A percentile compares a stretch with the other conserved stretches of the same genome.
Evolutionary conservation across 148 eudicot species (phyloP).

Genomic region (Heliosperma pusillum): DNA sequence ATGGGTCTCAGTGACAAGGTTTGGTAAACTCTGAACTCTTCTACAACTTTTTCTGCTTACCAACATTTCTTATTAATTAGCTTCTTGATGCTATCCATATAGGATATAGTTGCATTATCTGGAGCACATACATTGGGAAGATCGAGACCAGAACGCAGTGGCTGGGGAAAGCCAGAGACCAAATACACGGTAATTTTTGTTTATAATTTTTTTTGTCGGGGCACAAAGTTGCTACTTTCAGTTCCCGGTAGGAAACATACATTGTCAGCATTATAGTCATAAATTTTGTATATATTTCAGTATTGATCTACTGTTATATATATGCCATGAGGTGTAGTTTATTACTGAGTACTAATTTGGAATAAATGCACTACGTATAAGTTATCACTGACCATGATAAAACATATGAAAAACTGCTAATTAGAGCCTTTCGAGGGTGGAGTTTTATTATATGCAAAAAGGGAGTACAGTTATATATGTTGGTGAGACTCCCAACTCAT

Average conservation of each 20-base stretch:
- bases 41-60: neutral
- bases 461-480: too few species aligned
- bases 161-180: slow-evolving; percentile 99
- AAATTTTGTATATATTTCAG: neutral
- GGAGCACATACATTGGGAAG: slow-evolving; percentile 98
- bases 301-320: neutral
- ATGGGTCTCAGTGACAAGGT: slow-evolving; percentile 98
- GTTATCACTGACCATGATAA: neutral
- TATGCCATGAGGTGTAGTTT: neutral
- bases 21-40: slow-evolving; percentile 11
- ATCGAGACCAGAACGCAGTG: slow-evolving; percentile 98
- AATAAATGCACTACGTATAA: neutral
- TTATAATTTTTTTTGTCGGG: neutral
- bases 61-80: slow-evolving; percentile 18
- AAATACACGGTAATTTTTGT: slow-evolving; percentile 70
- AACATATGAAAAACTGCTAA: neutral
- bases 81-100: slow-evolving; percentile 24
- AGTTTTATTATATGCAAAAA: too few species aligned
- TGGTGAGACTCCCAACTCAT: neutral
- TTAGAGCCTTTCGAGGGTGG: too few species aligned
- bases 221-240: neutral
- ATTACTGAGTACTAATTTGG: neutral
- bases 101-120: slow-evolving; percentile 97
- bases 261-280: neutral
- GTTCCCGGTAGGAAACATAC: neutral